These are phyloP conservation scores for Microbotryum silenes-acaulis DNA, from an alignment of 1,284 basidiomycete genomes.

Conservation along the genomic window DNA sequence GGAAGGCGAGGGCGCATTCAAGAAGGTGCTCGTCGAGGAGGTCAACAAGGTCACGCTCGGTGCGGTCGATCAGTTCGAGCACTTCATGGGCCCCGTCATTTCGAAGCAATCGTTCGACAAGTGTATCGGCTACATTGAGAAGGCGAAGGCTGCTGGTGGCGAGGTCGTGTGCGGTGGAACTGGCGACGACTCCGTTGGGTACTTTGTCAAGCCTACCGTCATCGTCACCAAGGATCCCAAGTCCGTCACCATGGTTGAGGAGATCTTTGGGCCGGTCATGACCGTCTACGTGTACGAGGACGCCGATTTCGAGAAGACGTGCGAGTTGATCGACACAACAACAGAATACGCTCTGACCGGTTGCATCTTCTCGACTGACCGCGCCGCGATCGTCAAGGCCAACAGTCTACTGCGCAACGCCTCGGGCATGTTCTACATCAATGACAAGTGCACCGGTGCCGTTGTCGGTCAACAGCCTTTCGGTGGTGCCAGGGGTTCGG, in stretches of 20 bases:
- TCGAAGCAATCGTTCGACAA: conserved; percentile 79
- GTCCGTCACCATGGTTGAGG: conserved; percentile 84
- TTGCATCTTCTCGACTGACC: conserved; percentile 68
- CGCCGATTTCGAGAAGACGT: conserved; percentile 70
- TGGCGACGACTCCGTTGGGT: conserved; percentile 81
- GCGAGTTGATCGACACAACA: conserved; percentile 77
- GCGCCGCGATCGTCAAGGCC: conserved; percentile 64
- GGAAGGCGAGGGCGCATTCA: conserved; percentile 66
- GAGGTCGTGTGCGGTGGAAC: conserved; percentile 80
- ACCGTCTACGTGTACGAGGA: conserved; percentile 87
- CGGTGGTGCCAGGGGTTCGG: conserved; percentile 83
- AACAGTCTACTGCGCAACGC: conserved; percentile 70
- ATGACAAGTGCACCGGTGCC: conserved; percentile 73
- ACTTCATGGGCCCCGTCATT: conserved; percentile 97
- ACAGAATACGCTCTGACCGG: conserved; percentile 88
- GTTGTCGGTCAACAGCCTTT: conserved; percentile 96
- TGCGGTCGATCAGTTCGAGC: conserved; percentile 62
- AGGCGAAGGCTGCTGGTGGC: conserved; percentile 80
- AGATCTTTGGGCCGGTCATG: conserved; percentile 94
- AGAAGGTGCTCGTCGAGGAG: conserved; percentile 66
- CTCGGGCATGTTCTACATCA: conserved; percentile 74
- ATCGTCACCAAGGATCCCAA: conserved; percentile 89
- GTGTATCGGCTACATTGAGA: conserved; percentile 73
- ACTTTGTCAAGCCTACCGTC: conserved; percentile 88
- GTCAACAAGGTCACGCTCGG: conserved; percentile 80